A percentile compares a stretch with the other conserved stretches of the same genome.
Conservation (phyloP, 176 grass and related monocot species). For the Carex kokanica region DNA sequence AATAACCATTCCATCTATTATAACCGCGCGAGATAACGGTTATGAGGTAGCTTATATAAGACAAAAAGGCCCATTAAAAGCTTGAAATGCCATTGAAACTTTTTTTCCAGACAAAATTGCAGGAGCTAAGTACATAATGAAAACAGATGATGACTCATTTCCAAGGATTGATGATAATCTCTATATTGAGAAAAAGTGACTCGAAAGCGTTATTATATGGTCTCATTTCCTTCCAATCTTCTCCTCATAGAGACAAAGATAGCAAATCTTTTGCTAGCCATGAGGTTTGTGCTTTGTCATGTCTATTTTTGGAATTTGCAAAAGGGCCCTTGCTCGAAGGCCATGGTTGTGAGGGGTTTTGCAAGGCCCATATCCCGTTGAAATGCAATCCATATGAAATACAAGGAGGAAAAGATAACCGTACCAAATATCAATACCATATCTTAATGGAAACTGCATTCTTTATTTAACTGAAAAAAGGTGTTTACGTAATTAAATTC, state of each 20-base stretch:
- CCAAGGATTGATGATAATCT: constrained; percentile 79
- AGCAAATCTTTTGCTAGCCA: constrained; percentile 89
- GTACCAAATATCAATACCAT: not conserved
- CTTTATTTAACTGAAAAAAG: not conserved
- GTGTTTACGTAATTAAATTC: not conserved
- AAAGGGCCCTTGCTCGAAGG: not conserved
- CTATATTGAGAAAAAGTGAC: constrained; percentile 60
- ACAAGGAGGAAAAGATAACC: not conserved
- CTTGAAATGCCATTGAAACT: not conserved
- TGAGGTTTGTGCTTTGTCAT: constrained; percentile 40
- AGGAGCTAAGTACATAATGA: constrained; percentile 88
- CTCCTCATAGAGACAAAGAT: constrained; percentile 70
- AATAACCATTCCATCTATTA: too few species aligned
- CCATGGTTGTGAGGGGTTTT: not conserved
- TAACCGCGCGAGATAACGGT: too few species aligned
- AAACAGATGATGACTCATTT: constrained; percentile 98
- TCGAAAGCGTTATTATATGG: constrained; percentile 64
- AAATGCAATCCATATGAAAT: not conserved
- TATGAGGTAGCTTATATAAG: too few species aligned
- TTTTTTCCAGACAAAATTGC: constrained; percentile 61
- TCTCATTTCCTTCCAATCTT: constrained; percentile 78
- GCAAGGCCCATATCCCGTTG: not conserved
- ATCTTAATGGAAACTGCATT: not conserved
- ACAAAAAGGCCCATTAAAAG: too few species aligned
- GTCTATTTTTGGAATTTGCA: not conserved